Base-by-base conservation (phyloP, 805 yeast species). In the Schwanniomyces yamadae region DNA sequence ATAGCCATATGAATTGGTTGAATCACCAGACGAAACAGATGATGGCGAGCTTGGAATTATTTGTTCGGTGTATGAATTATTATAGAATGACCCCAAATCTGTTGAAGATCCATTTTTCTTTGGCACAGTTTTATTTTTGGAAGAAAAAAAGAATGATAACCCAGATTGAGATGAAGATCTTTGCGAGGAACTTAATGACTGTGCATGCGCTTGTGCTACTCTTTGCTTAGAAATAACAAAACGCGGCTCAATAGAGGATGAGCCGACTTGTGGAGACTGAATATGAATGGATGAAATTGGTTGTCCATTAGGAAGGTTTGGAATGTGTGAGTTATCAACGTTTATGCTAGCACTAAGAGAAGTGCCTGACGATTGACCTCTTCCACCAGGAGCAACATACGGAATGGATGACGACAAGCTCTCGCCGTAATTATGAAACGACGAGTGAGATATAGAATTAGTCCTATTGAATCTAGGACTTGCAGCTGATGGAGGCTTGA, bases 151-250 rank as follows among this genome's bases (percentile, higher is more conserved):
- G 41, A 66, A 73, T 6, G 75, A 71, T 23, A 75, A 59, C 2
- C 77, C 70, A 7, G 77, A 65, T 40, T 70, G 74, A 5, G 77
- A 70, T 7, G 63, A 65, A 33, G 57, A 56, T 31, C 69, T 59
- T 29, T 61, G 68, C 12, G 61, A 50, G 6, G 66, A 48, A 19
- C 65, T 46, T 25, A 57, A 47, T 3, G 63, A 54, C 2, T 73
- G 73, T 14, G 54, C 53, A 46, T 72, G 78, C 13, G 69, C 75
- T 45, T 66, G 79, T 29, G 72, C 80, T 16, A 81, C 78, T 36
- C 84, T 76, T 42, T 83, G 93, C 50, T 86, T 79, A 8, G 95
- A 84, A 25, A 89, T 83, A 33, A 89, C 79, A 54, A 89, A 88
- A 28, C 96, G 71, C 11, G 95, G 84, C 54, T 88, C 96, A n/a